Conservation (phyloP, 495 filamentous ascomycete genomes). For the Xylaria scruposa region DNA sequence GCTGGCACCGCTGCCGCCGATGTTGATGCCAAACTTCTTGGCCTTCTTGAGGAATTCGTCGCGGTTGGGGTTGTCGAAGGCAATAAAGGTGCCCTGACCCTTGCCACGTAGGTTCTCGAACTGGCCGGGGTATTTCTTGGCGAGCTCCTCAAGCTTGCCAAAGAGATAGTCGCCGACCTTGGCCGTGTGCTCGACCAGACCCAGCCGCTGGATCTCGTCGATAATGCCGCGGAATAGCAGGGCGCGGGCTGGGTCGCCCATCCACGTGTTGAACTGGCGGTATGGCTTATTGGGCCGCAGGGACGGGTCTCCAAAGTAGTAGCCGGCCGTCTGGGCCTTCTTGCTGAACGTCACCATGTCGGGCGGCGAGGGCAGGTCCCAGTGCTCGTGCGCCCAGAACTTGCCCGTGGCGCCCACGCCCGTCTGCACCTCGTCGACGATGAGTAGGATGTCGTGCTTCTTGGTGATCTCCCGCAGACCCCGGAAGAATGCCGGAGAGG, state of each 20-base stretch:
- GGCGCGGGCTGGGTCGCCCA: conserved; percentile 93
- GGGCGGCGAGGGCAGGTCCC: conserved; percentile 81
- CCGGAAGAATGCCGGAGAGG: conserved; percentile 89
- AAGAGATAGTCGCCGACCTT: conserved; percentile 85
- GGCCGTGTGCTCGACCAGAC: conserved; percentile 82
- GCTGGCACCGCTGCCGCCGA: conserved; percentile 82
- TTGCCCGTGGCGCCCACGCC: conserved; percentile 94
- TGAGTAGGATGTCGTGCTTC: conserved; percentile 86
- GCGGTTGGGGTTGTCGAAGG: conserved; percentile 86
- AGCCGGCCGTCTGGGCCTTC: conserved; percentile 98
- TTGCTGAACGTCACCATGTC: conserved; percentile 99
- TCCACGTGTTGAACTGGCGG: conserved; percentile 99
- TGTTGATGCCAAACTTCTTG: conserved; percentile 87
- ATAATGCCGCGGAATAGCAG: conserved; percentile 93
- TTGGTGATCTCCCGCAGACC: conserved; percentile 86
- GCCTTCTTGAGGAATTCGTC: conserved; percentile 84
- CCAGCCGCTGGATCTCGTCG: conserved; percentile 80
- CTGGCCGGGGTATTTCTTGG: conserved; percentile 78
- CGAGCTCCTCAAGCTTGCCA: conserved; percentile 69
- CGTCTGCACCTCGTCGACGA: conserved; percentile 98
- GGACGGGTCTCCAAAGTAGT: conserved; percentile 88
- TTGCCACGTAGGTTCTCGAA: conserved; percentile 91
- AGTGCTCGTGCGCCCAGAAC: conserved; percentile 99
- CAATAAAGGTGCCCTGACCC: conserved; percentile 95
- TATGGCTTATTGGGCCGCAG: conserved; percentile 98